Evolutionary conservation across 495 filamentous ascomycete genomes (phyloP).

Genomic region (Penicillium argentinense): DNA sequence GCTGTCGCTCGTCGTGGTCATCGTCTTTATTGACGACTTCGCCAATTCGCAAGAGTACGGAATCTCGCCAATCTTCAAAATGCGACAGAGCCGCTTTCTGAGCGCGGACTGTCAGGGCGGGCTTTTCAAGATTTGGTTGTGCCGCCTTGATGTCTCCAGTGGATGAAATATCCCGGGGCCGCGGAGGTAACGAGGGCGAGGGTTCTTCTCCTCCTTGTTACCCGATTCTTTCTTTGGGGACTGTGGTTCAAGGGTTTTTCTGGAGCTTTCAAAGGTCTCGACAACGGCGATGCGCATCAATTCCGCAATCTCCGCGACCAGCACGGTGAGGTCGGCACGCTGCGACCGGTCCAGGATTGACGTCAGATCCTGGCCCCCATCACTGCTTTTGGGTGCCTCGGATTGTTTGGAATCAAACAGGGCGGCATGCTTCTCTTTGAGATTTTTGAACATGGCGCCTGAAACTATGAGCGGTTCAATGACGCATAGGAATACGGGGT

Average conservation of each 20-base stretch:
- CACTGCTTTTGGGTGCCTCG: constrained; percentile 21
- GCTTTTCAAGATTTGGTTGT: constrained; percentile 8
- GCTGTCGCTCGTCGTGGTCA: constrained; percentile 29
- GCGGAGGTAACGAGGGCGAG: constrained; percentile 13
- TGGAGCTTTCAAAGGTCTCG: constrained; percentile 38
- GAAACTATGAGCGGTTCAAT: background rate
- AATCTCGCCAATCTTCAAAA: constrained; percentile 66
- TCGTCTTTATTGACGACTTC: constrained; percentile 62
- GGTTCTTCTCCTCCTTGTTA: constrained; percentile 7
- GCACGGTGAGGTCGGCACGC: constrained; percentile 48
- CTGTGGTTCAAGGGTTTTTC: constrained; percentile 3
- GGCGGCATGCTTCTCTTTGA: constrained; percentile 39
- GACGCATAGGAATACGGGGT: background rate
- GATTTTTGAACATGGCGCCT: constrained; percentile 36
- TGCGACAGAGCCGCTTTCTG: constrained; percentile 46
- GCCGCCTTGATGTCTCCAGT: background rate
- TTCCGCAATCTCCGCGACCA: constrained; percentile 43
- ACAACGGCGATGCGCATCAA: constrained; percentile 46
- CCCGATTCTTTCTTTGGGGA: background rate
- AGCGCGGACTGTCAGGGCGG: constrained; percentile 15
- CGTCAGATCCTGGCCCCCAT: constrained; percentile 45
- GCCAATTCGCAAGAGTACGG: constrained; percentile 61
- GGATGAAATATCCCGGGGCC: constrained; percentile 11
- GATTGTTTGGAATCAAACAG: constrained; percentile 34
- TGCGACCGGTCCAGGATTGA: constrained; percentile 51